Percentiles rank a stretch among this genome's conserved stretches.
Conservation (phyloP, 306 rosid species). For the Medicago arabica region DNA sequence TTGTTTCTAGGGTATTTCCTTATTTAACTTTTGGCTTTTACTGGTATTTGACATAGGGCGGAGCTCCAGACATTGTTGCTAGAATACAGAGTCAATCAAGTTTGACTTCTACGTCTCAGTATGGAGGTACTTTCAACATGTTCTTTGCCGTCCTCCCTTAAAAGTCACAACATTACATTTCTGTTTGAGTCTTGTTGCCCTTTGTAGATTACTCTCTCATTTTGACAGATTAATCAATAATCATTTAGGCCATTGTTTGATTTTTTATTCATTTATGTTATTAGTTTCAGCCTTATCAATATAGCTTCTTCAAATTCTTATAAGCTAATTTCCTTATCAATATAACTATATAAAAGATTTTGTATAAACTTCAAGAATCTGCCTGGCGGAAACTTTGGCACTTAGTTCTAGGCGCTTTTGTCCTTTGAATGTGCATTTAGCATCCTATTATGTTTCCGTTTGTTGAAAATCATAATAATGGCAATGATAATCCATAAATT, state of each 20-base stretch:
- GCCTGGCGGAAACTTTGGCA: background rate
- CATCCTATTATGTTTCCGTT: too few species aligned
- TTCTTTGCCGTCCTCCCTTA: background rate
- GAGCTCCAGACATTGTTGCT: slow-evolving; percentile 61
- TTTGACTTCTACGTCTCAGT: slow-evolving; percentile 55
- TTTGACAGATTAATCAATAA: too few species aligned
- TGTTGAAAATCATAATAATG: background rate
- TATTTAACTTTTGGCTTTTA: slow-evolving; percentile 29
- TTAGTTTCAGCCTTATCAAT: background rate
- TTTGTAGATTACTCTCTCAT: background rate
- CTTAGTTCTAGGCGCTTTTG: background rate
- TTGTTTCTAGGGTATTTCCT: slow-evolving; percentile 30
- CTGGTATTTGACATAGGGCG: slow-evolving; percentile 53
- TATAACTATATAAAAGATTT: slow-evolving; percentile 3
- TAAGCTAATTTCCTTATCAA: slow-evolving; percentile 6
- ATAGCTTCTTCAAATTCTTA: slow-evolving; percentile 6
- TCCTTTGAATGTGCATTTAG: slow-evolving; percentile 14
- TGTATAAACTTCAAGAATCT: background rate
- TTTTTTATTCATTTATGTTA: background rate
- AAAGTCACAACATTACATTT: background rate
- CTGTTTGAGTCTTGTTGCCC: background rate
- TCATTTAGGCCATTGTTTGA: background rate
- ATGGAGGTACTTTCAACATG: slow-evolving; percentile 56
- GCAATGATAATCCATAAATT: background rate
- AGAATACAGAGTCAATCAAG: slow-evolving; percentile 55